Conservation (phyloP, 2,329 filamentous ascomycete genomes). For the Chaetomiaceae sp. region DNA sequence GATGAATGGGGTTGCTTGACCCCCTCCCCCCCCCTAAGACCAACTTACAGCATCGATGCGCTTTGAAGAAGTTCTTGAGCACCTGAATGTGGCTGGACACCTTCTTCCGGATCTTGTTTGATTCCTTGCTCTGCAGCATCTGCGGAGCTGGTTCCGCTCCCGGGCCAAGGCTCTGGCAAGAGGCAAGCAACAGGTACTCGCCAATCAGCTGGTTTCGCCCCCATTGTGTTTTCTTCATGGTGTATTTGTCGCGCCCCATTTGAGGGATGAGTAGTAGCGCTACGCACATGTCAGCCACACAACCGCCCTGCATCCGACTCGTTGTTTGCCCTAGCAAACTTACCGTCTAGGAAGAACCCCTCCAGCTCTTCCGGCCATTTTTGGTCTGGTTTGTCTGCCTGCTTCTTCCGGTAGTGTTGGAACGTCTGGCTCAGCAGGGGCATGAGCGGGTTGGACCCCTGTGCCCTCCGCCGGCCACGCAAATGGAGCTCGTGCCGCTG, state of each 20-base stretch:
- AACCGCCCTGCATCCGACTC: not conserved
- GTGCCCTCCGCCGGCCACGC: conserved; percentile 33
- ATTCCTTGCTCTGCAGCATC: conserved; percentile 30
- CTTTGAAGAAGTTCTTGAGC: conserved; percentile 61
- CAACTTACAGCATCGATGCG: conserved; percentile 58
- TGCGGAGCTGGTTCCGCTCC: conserved; percentile 45
- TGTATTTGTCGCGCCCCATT: conserved; percentile 64
- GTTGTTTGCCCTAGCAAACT: conserved; percentile 27
- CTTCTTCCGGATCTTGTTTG: conserved; percentile 51
- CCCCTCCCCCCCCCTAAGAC: not conserved
- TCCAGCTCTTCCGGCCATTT: conserved; percentile 61
- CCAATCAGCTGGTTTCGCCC: conserved; percentile 68
- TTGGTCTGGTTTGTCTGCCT: conserved; percentile 57
- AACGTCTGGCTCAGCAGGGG: conserved; percentile 55
- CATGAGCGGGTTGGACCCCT: conserved; percentile 53
- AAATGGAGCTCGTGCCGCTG: conserved; percentile 30
- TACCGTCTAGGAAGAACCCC: conserved; percentile 64
- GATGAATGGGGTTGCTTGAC: not conserved
- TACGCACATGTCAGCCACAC: conserved; percentile 30
- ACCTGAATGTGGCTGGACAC: conserved; percentile 70
- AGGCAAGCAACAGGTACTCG: conserved; percentile 60
- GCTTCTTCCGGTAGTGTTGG: conserved; percentile 61
- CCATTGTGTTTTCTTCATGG: conserved; percentile 58
- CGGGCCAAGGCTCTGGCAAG: conserved; percentile 42
- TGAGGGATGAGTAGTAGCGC: conserved; percentile 61